A percentile compares a stretch with the other conserved stretches of the same genome.
Evolutionary conservation across 2,329 filamentous ascomycete genomes (phyloP).

Genomic region (Dothideomycetes sp.): DNA sequence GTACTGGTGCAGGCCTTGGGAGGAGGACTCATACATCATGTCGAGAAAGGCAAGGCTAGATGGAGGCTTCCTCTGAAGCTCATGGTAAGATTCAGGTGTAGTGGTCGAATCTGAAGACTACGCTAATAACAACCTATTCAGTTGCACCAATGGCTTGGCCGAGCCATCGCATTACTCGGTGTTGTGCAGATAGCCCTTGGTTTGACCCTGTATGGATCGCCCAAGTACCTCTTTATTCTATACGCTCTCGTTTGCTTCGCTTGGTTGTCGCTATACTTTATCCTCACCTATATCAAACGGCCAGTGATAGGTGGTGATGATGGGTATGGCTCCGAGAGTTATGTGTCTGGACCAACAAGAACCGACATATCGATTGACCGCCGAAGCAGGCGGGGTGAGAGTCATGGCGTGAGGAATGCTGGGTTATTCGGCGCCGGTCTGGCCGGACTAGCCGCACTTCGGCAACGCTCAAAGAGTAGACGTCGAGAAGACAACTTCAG

Average conservation of each 20-base stretch:
- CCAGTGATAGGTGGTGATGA: conserved; percentile 23
- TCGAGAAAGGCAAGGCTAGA: conserved; percentile 33
- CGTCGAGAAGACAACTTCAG: conserved; percentile 19
- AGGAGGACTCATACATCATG: conserved; percentile 8
- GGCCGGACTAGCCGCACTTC: conserved; percentile 43
- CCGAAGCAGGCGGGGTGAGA: conserved; percentile 4
- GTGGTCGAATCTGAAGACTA: background rate
- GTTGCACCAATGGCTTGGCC: conserved; percentile 82
- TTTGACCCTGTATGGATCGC: conserved; percentile 84
- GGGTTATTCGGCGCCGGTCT: conserved; percentile 37
- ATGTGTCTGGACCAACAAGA: conserved; percentile 8
- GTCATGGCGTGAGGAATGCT: conserved; percentile 11
- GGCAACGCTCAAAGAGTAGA: conserved; percentile 6
- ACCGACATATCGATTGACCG: conserved; percentile 11
- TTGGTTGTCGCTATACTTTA: conserved; percentile 9
- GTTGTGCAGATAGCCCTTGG: conserved; percentile 82
- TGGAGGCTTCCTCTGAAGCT: conserved; percentile 46
- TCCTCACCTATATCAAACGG: conserved; percentile 16
- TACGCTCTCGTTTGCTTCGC: conserved; percentile 58
- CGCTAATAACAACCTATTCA: conserved; percentile 12
- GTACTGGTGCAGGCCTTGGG: conserved; percentile 59
- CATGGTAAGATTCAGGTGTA: conserved; percentile 30
- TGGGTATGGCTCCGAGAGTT: conserved; percentile 9
- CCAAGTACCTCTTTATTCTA: conserved; percentile 71
- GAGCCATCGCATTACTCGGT: conserved; percentile 66